Percentiles rank a stretch among this genome's conserved stretches.
These are phyloP conservation scores for Colletotrichum tofieldiae DNA, from an alignment of 2,329 filamentous ascomycete genomes.

Conservation along the genomic window DNA sequence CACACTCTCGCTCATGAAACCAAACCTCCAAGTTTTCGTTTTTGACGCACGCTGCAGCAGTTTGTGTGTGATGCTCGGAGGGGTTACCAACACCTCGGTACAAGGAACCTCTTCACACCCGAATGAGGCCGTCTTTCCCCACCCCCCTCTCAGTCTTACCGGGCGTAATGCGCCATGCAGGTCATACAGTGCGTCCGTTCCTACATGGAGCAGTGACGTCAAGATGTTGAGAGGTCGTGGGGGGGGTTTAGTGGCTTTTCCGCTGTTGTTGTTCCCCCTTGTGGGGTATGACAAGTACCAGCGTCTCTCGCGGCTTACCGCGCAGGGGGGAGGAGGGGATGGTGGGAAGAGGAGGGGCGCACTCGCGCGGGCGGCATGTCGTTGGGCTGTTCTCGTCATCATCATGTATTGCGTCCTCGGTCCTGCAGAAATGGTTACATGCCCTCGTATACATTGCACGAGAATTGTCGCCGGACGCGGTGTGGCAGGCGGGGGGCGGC, in stretches of 20 bases:
- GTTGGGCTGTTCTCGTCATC: slow-evolving; percentile 7
- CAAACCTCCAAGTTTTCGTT: not conserved
- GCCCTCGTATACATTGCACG: not conserved
- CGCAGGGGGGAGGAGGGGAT: not conserved
- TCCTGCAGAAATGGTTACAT: not conserved
- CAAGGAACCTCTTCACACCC: not conserved
- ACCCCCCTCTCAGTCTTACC: not conserved
- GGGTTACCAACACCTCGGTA: not conserved
- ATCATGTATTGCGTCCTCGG: not conserved
- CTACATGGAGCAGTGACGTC: slow-evolving; percentile 11
- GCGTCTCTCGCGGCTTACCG: not conserved
- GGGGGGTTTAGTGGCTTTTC: not conserved
- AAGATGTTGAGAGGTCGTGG: slow-evolving; percentile 6
- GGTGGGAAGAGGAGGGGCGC: not conserved
- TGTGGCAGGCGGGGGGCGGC: not conserved
- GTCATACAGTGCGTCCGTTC: slow-evolving; percentile 19
- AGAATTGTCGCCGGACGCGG: not conserved
- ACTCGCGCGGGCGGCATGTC: no score
- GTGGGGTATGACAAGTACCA: not conserved
- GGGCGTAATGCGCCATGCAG: slow-evolving; percentile 4
- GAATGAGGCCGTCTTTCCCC: not conserved
- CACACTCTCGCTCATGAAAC: not conserved
- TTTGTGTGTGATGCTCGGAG: not conserved
- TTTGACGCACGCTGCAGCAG: not conserved
- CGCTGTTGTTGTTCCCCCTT: not conserved